phyloP scores from a whole-genome alignment of 495 filamentous ascomycete genomes.

The Lepraria neglecta region DNA sequence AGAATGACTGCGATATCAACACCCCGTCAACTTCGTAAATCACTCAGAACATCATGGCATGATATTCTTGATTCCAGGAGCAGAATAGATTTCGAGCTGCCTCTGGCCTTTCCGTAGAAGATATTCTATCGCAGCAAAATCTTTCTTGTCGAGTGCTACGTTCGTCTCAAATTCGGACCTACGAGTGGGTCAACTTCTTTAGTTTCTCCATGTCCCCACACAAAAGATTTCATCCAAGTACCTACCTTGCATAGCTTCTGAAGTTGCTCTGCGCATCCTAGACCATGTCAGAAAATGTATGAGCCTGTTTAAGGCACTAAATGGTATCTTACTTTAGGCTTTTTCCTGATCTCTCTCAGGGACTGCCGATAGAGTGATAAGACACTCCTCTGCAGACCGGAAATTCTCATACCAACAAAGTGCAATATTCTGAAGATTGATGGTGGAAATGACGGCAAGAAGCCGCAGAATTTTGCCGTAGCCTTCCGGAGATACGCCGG shows the following conservation, averaged over 20 bases:
- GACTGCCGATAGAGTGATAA: conserved; percentile 80
- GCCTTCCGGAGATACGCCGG: conserved; percentile 4
- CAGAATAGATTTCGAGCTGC: conserved; percentile 79
- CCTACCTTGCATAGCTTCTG: conserved; percentile 49
- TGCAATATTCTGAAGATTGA: not conserved
- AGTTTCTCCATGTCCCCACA: not conserved
- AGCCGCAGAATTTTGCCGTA: not conserved
- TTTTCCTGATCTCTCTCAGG: conserved; percentile 70
- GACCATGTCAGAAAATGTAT: conserved; percentile 16
- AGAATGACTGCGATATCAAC: not conserved
- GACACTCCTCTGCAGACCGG: conserved; percentile 88
- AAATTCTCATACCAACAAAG: conserved; percentile 48
- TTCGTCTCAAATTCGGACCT: conserved; percentile 75
- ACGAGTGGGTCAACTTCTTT: conserved; percentile 5
- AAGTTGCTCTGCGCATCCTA: conserved; percentile 52
- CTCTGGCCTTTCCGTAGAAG: conserved; percentile 75
- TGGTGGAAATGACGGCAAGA: not conserved
- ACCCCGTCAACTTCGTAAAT: no score
- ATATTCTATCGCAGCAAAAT: conserved; percentile 85
- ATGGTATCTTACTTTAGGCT: conserved; percentile 58
- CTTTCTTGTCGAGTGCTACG: conserved; percentile 67
- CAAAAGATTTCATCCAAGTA: conserved; percentile 34
- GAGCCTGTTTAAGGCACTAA: conserved; percentile 13
- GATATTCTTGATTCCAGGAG: conserved; percentile 79
- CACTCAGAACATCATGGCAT: conserved; percentile 27